A percentile compares a stretch with the other conserved stretches of the same genome.
Evolutionary conservation across 768 basidiomycete species (phyloP).

Genomic region (Suillus tomentosus): DNA sequence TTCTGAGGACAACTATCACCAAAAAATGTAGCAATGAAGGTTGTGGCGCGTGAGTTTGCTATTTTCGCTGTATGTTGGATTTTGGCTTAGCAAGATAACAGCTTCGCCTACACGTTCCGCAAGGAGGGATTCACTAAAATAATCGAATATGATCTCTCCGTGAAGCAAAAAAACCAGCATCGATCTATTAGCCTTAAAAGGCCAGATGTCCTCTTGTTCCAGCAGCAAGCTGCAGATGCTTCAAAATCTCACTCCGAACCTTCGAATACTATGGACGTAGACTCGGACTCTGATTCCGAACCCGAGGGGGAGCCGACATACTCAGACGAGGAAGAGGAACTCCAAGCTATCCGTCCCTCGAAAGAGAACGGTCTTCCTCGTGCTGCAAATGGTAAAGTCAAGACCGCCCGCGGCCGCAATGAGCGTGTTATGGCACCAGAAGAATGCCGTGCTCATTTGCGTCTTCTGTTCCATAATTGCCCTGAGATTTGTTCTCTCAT

Average conservation of each 20-base stretch:
- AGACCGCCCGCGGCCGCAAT: constrained; percentile 76
- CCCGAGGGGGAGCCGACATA: constrained; percentile 48
- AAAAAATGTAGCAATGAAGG: constrained; percentile 76
- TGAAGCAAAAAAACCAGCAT: constrained; percentile 72
- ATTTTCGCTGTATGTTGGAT: constrained; percentile 6
- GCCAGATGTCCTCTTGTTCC: constrained; percentile 73
- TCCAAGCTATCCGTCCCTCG: constrained; percentile 20
- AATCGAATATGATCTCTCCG: constrained; percentile 86
- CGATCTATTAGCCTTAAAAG: constrained; percentile 55
- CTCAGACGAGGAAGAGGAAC: constrained; percentile 49
- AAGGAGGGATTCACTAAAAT: constrained; percentile 95
- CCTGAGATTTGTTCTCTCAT: constrained; percentile 79
- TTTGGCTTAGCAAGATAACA: constrained; percentile 32
- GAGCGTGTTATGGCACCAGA: constrained; percentile 90
- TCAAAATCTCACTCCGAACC: constrained; percentile 28
- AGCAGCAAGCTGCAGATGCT: constrained; percentile 33
- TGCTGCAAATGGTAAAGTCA: constrained; percentile 76
- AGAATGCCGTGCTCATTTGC: constrained; percentile 93
- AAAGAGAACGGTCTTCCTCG: constrained; percentile 50
- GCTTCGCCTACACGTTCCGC: constrained; percentile 82
- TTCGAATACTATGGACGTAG: constrained; percentile 40
- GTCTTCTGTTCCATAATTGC: constrained; percentile 85
- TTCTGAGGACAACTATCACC: constrained; percentile 65
- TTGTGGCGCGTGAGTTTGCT: constrained; percentile 76
- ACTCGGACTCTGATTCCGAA: constrained; percentile 54